Base-by-base conservation (phyloP, 2,329 filamentous ascomycete species). In the Cercospora sojina region DNA sequence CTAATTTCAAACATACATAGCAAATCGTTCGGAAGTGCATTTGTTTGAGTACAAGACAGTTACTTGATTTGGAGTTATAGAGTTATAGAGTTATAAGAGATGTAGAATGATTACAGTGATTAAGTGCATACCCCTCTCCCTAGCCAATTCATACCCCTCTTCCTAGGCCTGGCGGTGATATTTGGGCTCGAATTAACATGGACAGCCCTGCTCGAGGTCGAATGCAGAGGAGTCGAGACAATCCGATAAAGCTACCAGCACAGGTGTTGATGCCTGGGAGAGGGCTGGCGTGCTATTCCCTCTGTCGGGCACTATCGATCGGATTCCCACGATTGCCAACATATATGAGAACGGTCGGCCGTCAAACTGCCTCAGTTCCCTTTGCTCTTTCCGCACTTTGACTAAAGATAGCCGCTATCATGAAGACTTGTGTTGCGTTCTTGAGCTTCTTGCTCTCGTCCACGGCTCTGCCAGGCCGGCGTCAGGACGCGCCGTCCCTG, bases 401-500 rank as follows among this genome's bases (percentile, higher is more conserved):
- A 20, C 25, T 38, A 23, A 16, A n/a, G 25, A 47, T 0, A 8
- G 5, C 27, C 35, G n/a, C 23, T 38, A 59, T 12, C 20, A 60
- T 49, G 58, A 49, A 47, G 58, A 60, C n/a, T 41, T 43, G 8
- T 29, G 8, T 55, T 23, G 29, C 32, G 20, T 29, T 32, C 23
- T 55, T 62, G 29, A 55, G 47, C 49, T 56, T 35, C 20, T 18
- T 62, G 60, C 60, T 62, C 27, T 29, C 57, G 12, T 25, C 18
- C 20, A 49, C 29, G 32, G 31, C 60, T 6, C 0, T 55, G 20
- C 60, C 60, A 41, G 27, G 27, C 18, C 27, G 43, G 18, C 27
- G 43, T 31, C 43, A 51, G 16, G 32, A 31, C 10, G 16, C 25
- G 16, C 29, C 29, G 7, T 62, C 60, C 7, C 32, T 62, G 9